Percentiles rank a stretch among this genome's conserved stretches.
Conservation (phyloP, 441 rosid species). For the Erysimum cheiri region DNA sequence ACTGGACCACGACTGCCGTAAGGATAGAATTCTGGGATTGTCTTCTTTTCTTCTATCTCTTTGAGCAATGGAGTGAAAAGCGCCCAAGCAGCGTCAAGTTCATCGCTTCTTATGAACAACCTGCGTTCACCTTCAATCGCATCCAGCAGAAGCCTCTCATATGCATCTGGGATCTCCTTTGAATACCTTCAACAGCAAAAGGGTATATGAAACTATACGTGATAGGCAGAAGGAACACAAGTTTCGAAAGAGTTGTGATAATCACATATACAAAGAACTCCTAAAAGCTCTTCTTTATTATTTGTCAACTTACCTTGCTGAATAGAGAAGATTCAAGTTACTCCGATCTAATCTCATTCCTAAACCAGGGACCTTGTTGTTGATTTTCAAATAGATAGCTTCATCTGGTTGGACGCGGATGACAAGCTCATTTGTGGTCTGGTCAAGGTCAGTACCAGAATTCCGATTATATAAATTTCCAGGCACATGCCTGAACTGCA, state of each 20-base stretch:
- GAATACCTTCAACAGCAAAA: conserved; percentile 58
- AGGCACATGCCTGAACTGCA: conserved; percentile 91
- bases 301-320: conserved; percentile 63
- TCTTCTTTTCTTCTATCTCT: conserved; percentile 81
- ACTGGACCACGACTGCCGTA: conserved; percentile 94
- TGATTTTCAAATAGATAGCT: conserved; percentile 92
- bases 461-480: conserved; percentile 79
- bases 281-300: background rate
- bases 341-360: conserved; percentile 94
- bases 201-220: background rate
- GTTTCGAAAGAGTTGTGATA: background rate
- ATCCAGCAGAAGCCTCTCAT: conserved; percentile 90
- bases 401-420: conserved; percentile 94
- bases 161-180: conserved; percentile 95
- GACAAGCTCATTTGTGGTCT: conserved; percentile 88
- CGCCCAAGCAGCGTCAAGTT: conserved; percentile 89
- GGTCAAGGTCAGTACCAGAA: conserved; percentile 76
- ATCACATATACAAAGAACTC: background rate
- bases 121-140: conserved; percentile 94
- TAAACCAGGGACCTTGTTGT: conserved; percentile 93
- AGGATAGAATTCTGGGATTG: conserved; percentile 78
- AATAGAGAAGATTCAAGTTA: conserved; percentile 83
- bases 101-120: conserved; percentile 90
- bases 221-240: background rate
- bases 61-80: conserved; percentile 78